Evolutionary conservation across 2,329 filamentous ascomycete species (phyloP), one percentile per base, ranked within the genome.

Genomic region (Monilinia laxa): DNA sequence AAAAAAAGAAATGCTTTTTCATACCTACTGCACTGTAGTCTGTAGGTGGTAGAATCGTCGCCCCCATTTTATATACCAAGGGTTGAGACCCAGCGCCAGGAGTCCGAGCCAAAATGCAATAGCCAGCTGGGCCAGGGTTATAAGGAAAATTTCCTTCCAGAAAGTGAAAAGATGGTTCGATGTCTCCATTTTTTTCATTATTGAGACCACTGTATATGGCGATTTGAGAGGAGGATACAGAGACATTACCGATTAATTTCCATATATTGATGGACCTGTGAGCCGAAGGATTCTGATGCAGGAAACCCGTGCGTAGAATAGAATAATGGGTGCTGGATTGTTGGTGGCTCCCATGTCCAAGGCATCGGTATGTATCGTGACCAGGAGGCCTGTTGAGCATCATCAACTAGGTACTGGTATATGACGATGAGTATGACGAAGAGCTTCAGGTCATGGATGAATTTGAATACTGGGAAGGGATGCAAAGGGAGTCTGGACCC

Each of bases 361-460:
- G 70, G 68, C 65, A 54, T 67, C 60, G 70, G 66, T 69, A 69
- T 62, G 47, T 62, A 35, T 38, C 25, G 16, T 23, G 68, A 60
- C 62, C 54, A 57, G 53, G 62, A 63, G 66, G 52, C 53, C 66
- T 52, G 66, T 23, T 59, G 57, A 47, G 28, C 40, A 58, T 58
- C 40, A 16, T 23, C 45, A 57, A 57, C 42, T 49, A 18, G 38
- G 9, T 42, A 3, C 2, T 20, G 55, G 12, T 23, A n/a, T 23
- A 14, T 25, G 35, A 16, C 10, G 16, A 54, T 38, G 53, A 20
- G 10, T 2, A 49, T 38, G 45, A 20, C 9, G 28, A 51, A 23
- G 16, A 23, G 58, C 25, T 60, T 51, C 28, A 49, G 3, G 12
- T 51, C 25, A 23, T 14, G 28, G 38, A 4, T 14, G 40, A 16